Conservation (phyloP, 305 asterid species). For the Withania somnifera region DNA sequence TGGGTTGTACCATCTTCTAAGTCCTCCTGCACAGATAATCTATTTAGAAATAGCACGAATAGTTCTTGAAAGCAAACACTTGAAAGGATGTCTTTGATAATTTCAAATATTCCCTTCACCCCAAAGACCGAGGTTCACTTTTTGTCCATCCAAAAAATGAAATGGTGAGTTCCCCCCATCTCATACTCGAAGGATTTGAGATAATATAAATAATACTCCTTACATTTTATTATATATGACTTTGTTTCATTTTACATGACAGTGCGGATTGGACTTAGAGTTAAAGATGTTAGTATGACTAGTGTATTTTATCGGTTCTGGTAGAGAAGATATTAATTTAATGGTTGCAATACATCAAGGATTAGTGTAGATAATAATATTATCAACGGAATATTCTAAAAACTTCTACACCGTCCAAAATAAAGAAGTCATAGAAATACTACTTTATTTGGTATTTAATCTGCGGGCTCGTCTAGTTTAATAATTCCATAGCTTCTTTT, state of each 20-base stretch:
- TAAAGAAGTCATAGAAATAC: neutral
- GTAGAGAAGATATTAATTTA: neutral
- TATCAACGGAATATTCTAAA: neutral
- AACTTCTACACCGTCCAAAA: neutral
- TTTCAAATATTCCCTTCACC: neutral
- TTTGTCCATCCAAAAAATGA: neutral
- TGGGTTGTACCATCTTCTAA: constrained; percentile 97
- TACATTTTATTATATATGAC: neutral
- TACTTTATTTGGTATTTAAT: neutral
- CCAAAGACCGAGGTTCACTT: neutral
- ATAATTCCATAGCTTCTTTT: neutral
- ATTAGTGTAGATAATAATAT: neutral
- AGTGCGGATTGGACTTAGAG: neutral
- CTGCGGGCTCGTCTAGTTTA: neutral
- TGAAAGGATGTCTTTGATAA: neutral
- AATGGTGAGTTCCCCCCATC: neutral
- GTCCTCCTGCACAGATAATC: constrained; percentile 49
- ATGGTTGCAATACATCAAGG: neutral
- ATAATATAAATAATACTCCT: neutral
- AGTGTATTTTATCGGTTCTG: neutral
- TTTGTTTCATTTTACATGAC: neutral
- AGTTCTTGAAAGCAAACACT: constrained; percentile 9
- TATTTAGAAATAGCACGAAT: neutral
- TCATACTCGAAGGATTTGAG: neutral
- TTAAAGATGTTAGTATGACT: neutral